Evolutionary conservation across 2,329 filamentous ascomycete genomes (phyloP).

Genomic region (Huntiella abstrusa): DNA sequence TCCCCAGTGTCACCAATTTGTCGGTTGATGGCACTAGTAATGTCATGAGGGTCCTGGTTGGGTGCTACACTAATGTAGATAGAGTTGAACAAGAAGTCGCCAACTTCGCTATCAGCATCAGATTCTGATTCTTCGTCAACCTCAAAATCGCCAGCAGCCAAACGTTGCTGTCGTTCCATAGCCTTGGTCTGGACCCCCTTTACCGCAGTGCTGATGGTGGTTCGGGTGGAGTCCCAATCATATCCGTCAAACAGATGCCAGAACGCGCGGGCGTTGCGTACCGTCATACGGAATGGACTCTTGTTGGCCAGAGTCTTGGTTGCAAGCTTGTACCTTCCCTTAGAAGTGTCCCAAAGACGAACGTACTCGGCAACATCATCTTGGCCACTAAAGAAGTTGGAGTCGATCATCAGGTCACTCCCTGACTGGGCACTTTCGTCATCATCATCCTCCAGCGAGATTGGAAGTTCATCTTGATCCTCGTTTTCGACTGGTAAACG

Average conservation of each 20-base stretch:
- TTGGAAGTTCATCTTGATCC: too few relatives aligned
- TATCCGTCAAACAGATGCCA: slow-evolving; percentile 98
- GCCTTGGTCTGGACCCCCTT: slow-evolving; percentile 72
- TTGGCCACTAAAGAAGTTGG: slow-evolving; percentile 55
- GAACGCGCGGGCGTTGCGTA: slow-evolving; percentile 80
- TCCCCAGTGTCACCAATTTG: slow-evolving; percentile 80
- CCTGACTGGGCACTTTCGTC: slow-evolving; percentile 24
- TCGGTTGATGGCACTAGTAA: slow-evolving; percentile 70
- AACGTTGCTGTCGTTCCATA: slow-evolving; percentile 24
- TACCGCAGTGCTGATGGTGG: slow-evolving; percentile 72
- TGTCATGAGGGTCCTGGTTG: slow-evolving; percentile 65
- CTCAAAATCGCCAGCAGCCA: slow-evolving; percentile 17
- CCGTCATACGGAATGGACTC: slow-evolving; percentile 56
- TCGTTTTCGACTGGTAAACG: too few relatives aligned
- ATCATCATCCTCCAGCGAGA: not conserved
- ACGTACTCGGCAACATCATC: slow-evolving; percentile 45
- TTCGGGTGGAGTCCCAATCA: slow-evolving; percentile 79
- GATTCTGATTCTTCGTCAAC: slow-evolving; percentile 27
- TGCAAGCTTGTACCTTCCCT: slow-evolving; percentile 52
- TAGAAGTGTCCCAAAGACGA: slow-evolving; percentile 62
- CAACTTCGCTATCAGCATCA: slow-evolving; percentile 72
- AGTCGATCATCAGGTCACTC: slow-evolving; percentile 50
- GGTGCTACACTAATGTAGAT: slow-evolving; percentile 90
- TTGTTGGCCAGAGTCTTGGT: slow-evolving; percentile 40
- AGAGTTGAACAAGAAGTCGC: slow-evolving; percentile 94